Evolutionary conservation across 306 rosid species (phyloP), one percentile per base, ranked within the genome.

Genomic region (Vicia sativa): DNA sequence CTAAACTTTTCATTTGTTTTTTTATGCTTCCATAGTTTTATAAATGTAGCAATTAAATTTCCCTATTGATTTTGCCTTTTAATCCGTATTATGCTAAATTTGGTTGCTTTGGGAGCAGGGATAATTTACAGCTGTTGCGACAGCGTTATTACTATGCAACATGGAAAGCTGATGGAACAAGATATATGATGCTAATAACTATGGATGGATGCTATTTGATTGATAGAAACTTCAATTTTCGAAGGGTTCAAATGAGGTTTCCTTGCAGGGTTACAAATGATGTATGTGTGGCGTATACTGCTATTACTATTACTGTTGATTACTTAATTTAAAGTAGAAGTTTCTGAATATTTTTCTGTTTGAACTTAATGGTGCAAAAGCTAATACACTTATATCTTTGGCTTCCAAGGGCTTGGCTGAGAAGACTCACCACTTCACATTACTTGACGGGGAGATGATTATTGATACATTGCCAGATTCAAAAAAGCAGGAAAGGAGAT

Each of bases 161-260:
- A 11, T 92, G 98, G 98, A 92, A 92, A 87, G 98, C 98, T 78
- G 95, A 92, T 73, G 98, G 98, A 77, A 92, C 98, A 23, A 81
- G 98, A 76, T 92, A 92, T 79, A 92, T 92, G 98, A 89, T 92
- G 98, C 84, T 89, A 69, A 87, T 89, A 68, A 92, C 88, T 21
- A 53, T 84, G 82, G 98, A 92, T 78, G 98, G 98, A 26, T 92
- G 98, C 78, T 92, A 84, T 84, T 84, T 92, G 80, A 77, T 92
- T 67, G 98, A 92, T 80, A 89, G 98, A 73, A 77, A 26, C 79
- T 92, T 86, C 80, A 89, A 81, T 76, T 92, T 84, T 78, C 82
- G 98, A 76, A 87, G 98, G 83, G 95, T 92, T 55, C 96, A 92
- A 79, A 89, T 92, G 98, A 86, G 98, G 80, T 92, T 92, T 78